Evolutionary conservation across 1,139 yeast species (phyloP).

Genomic region (Taiozyma sp.): DNA sequence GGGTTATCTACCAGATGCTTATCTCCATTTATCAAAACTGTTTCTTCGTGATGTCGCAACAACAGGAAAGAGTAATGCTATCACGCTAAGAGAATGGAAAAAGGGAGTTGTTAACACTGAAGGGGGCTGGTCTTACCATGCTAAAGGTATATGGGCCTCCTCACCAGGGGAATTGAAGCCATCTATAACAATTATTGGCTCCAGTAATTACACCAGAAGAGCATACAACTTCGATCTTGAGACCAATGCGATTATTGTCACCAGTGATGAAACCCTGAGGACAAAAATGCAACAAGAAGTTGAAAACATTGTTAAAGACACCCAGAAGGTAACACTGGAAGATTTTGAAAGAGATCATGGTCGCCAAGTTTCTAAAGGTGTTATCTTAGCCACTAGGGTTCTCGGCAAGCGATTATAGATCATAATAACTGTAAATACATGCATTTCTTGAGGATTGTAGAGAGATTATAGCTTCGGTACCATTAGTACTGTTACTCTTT

Average conservation of each 20-base stretch:
- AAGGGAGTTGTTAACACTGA: constrained; percentile 78
- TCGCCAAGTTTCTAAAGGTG: constrained; percentile 54
- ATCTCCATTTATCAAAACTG: constrained; percentile 66
- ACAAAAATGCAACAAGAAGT: constrained; percentile 57
- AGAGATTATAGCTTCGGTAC: not conserved
- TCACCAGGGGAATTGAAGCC: constrained; percentile 49
- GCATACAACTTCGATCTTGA: constrained; percentile 88
- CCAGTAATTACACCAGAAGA: constrained; percentile 89
- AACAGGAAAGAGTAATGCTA: constrained; percentile 40
- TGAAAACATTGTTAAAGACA: constrained; percentile 50
- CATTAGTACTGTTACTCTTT: no score
- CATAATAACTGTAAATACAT: not conserved
- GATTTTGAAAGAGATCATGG: constrained; percentile 58
- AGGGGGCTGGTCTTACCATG: constrained; percentile 96
- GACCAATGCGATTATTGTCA: constrained; percentile 74
- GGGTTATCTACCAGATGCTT: constrained; percentile 81
- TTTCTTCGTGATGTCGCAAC: constrained; percentile 55
- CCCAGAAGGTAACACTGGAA: constrained; percentile 44
- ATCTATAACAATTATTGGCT: constrained; percentile 77
- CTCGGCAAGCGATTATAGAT: constrained; percentile 59
- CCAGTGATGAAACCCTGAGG: constrained; percentile 61
- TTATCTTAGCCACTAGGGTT: constrained; percentile 58
- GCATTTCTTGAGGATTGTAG: not conserved
- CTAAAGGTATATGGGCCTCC: constrained; percentile 92
- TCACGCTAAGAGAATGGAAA: constrained; percentile 78